These are phyloP conservation scores for Sicyos edulis DNA, from an alignment of 306 rosid genomes.

Conservation along the genomic window DNA sequence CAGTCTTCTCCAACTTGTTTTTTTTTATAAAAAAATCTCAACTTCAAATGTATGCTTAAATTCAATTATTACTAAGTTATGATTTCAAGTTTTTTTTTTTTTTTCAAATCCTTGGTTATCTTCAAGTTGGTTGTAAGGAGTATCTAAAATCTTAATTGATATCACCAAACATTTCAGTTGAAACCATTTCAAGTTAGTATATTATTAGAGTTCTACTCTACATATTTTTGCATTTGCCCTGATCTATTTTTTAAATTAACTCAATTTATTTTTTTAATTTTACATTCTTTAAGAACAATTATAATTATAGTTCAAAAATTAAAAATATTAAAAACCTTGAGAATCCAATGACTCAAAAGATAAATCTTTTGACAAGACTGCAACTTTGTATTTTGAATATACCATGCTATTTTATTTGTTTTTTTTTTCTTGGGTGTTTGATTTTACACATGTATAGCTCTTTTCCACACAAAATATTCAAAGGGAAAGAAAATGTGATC, in stretches of 20 bases:
- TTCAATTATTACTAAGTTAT: too few species aligned
- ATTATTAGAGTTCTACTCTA: too few species aligned
- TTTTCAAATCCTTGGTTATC: too few species aligned
- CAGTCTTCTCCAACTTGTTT: too few species aligned
- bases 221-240: too few species aligned
- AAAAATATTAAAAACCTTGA: background rate
- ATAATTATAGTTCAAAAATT: background rate
- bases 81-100: too few species aligned
- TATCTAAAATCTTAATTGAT: background rate
- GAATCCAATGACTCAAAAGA: conserved; percentile 9
- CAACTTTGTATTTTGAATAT: conserved; percentile 3
- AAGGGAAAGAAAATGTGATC: background rate
- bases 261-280: too few species aligned
- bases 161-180: background rate
- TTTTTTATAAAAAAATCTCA: too few species aligned
- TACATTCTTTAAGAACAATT: background rate
- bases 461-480: conserved; percentile 4
- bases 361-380: conserved; percentile 16
- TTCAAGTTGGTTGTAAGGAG: too few species aligned
- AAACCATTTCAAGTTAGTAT: too few species aligned
- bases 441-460: conserved; percentile 2
- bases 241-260: too few species aligned
- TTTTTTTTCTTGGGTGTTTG: conserved; percentile 6
- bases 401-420: background rate
- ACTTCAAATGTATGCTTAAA: too few species aligned